Conservation (phyloP, 768 basidiomycete genomes). For the Panellus pusillus region DNA sequence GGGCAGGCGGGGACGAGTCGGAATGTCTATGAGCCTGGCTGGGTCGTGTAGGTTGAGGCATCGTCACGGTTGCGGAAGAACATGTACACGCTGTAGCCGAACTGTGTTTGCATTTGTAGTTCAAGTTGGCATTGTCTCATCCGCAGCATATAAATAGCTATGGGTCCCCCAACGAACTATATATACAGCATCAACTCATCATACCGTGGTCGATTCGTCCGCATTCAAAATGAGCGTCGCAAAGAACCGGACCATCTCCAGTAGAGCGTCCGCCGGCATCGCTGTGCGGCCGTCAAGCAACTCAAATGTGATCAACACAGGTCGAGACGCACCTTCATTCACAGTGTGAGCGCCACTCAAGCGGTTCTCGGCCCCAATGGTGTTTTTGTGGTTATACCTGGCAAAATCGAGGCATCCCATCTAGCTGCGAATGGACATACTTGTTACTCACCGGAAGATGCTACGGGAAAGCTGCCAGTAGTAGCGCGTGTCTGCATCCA, state of each 20-base stretch:
- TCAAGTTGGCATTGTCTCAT: too few species aligned
- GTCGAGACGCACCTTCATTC: conserved; percentile 44
- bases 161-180: too few species aligned
- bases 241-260: conserved; percentile 46
- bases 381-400: conserved; percentile 30
- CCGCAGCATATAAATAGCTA: too few species aligned
- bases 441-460: conserved; percentile 53
- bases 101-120: too few species aligned
- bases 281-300: conserved; percentile 18
- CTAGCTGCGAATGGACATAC: too few species aligned
- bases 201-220: conserved; percentile 32
- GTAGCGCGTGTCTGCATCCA: conserved; percentile 53
- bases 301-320: not conserved
- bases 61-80: too few species aligned
- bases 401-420: too few species aligned
- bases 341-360: conserved; percentile 46
- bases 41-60: too few species aligned
- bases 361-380: conserved; percentile 11
- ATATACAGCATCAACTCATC: too few species aligned
- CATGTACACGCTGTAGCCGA: too few species aligned
- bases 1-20: not conserved
- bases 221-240: conserved; percentile 44
- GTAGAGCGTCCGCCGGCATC: conserved; percentile 33
- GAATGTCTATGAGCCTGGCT: not conserved
- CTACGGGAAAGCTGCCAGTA: conserved; percentile 58